Conservation (phyloP, 768 basidiomycete genomes). For the Phlegmacium glaucopus region DNA sequence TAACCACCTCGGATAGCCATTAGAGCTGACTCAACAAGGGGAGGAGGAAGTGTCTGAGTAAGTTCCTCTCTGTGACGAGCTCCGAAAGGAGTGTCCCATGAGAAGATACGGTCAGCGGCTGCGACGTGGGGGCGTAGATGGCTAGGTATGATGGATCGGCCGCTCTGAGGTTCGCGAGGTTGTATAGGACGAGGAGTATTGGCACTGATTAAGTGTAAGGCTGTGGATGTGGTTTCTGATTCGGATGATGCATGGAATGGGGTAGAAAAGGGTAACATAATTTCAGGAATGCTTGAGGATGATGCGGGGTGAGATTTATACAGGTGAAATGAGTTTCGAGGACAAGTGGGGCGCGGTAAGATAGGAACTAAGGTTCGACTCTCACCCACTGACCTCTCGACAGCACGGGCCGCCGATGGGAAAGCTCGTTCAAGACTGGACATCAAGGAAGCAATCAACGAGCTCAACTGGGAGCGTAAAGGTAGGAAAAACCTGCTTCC, state of each 20-base stretch:
- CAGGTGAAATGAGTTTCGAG: not conserved
- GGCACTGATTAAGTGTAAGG: not conserved
- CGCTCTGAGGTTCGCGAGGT: not conserved
- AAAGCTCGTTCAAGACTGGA: not conserved
- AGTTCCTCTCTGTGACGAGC: not conserved
- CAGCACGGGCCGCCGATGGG: slow-evolving; percentile 1
- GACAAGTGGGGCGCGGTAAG: not conserved
- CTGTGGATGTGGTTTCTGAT: not conserved
- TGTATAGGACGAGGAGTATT: not conserved
- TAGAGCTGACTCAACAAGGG: slow-evolving; percentile 1
- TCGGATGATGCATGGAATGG: not conserved
- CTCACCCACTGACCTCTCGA: not conserved
- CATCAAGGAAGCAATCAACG: slow-evolving; percentile 5
- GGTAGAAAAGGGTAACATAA: not conserved
- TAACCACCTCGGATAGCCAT: slow-evolving; percentile 7
- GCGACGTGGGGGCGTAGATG: slow-evolving; percentile 12
- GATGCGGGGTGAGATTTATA: not conserved
- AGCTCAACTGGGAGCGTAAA: slow-evolving; percentile 16
- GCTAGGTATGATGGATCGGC: not conserved
- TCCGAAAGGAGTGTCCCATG: too few species aligned
- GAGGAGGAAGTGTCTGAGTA: slow-evolving; percentile 3
- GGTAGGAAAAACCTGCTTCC: not conserved
- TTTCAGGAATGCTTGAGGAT: not conserved
- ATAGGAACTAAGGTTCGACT: not conserved
- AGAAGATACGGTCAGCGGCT: too few species aligned